Base-by-base conservation (phyloP, 208 protist species). In the Trypanosoma melophagium region DNA sequence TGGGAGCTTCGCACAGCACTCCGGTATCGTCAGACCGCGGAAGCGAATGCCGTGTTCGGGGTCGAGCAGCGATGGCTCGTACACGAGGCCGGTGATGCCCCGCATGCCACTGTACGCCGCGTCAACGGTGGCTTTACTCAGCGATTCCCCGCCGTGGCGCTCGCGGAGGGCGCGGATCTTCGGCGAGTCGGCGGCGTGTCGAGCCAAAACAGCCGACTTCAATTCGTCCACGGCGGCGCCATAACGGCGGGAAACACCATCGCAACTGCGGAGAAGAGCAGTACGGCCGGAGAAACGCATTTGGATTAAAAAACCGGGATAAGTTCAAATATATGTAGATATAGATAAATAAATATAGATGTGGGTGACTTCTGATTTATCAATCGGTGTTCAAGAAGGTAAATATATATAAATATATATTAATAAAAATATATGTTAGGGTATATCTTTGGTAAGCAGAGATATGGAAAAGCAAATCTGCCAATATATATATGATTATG, bases 41-140 rank as follows among this genome's bases (percentile, higher is more conserved):
- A 98, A 99, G 65, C 95, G 89, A 80, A 99, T 99, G 80, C 98
- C 98, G 71, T 98, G 90, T 28, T 95, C 66, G 50, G 96, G 24
- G 67, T 99, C 98, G 3, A 99, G 89, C 22, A 98, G 84, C 16
- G 97, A 99, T 5, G 97, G 97, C 88, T 99, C 98, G 73, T 96
- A 98, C 22, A 98, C 87, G 56, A 99, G 82, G 41, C 88, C 88
- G 75, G 95, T 98, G 77, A 98, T 89, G 60, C 91, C 93, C 47
- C 97, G 90, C 95, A 98, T 98, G 71, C 98, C 97, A 67, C 96
- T 89, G 76, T 98, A 98, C 19, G 87, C 89, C 62, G 87, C 68
- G 31, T 86, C 84, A 40, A 99, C 73, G 35, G 96, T 98, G 28
- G 88, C 89, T 17, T 86, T 82, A 73, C 94, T 89, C 55, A 98